Percentiles rank a stretch among this genome's conserved stretches.
Conservation (phyloP, 805 yeast species). For the Schizosaccharomyces cryophilus region DNA sequence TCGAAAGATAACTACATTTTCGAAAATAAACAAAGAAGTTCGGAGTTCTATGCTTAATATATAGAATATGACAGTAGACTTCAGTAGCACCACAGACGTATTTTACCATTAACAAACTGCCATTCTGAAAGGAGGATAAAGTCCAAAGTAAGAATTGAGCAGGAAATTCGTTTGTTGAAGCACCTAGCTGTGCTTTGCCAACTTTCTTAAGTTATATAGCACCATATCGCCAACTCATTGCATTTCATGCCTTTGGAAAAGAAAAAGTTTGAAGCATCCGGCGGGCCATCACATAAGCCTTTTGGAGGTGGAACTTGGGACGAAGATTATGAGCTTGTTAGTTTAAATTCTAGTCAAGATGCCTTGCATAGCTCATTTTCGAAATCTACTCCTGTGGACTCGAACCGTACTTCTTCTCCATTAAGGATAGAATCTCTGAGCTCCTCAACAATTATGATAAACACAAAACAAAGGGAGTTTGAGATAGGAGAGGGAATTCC, state of each 20-base stretch:
- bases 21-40: too few species aligned
- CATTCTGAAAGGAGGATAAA: too few species aligned
- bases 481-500: not conserved
- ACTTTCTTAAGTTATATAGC: too few species aligned
- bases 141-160: too few species aligned
- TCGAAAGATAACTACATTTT: too few species aligned
- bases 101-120: too few species aligned
- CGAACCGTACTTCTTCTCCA: not conserved
- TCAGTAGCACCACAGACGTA: too few species aligned
- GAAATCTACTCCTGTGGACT: not conserved
- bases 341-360: not conserved
- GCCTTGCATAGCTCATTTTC: not conserved
- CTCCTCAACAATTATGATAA: not conserved
- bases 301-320: not conserved
- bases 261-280: not conserved
- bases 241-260: not conserved
- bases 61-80: too few species aligned
- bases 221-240: too few species aligned
- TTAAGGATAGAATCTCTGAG: not conserved
- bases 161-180: too few species aligned
- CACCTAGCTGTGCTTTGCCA: too few species aligned
- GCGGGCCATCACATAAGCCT: not conserved
- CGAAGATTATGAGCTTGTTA: not conserved
- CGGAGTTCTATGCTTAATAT: too few species aligned
- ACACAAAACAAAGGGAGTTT: not conserved